Evolutionary conservation across 2,329 filamentous ascomycete genomes (phyloP), one percentile per base, ranked within the genome.

Genomic region (Exophiala lecanii-corni): DNA sequence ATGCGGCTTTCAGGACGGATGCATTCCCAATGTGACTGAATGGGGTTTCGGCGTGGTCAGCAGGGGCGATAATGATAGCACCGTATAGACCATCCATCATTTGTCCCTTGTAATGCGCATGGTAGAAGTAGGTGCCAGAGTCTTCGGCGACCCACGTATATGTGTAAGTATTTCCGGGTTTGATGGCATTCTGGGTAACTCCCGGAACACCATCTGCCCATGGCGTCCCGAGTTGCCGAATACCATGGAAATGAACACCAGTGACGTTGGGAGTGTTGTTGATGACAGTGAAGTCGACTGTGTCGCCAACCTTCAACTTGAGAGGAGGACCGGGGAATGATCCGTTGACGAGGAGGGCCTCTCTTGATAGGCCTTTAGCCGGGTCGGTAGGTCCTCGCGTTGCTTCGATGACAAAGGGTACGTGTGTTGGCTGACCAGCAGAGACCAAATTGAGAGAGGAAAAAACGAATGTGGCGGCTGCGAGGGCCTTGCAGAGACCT

Each of bases 201-300:
- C 77, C 81, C 0, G 78, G 70, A 1, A 82, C 75, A 0, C 85
- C 86, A 56, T 91, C 85, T 81, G 87, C 86, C 43, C 73, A 73
- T 45, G 79, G 86, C 0, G 83, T 85, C 9, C 82, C 83, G 53
- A 86, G 86, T 58, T 88, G 84, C 57, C 79, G 87, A 50, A 91
- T 72, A 12, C 86, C 86, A 54, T 91, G 86, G 61, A 85, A 89
- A 59, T 91, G 86, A 4, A 89, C 70, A 26, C 82, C 83, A 9
- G 73, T 76, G 53, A 76, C 62, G 52, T 88, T 84, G 9, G 70
- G 67, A 1, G 84, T 76, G 16, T 75, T 71, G 55, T 91, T 91
- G 53, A 78, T 67, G 38, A 88, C 71, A 21, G 85, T 78, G 32
- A 89, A 77, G 42, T 86, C 62, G 6, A 92, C 62, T 1, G 74